Base-by-base conservation (phyloP, 768 basidiomycete genomes). In the Tylopilus cervinicoccineus region DNA sequence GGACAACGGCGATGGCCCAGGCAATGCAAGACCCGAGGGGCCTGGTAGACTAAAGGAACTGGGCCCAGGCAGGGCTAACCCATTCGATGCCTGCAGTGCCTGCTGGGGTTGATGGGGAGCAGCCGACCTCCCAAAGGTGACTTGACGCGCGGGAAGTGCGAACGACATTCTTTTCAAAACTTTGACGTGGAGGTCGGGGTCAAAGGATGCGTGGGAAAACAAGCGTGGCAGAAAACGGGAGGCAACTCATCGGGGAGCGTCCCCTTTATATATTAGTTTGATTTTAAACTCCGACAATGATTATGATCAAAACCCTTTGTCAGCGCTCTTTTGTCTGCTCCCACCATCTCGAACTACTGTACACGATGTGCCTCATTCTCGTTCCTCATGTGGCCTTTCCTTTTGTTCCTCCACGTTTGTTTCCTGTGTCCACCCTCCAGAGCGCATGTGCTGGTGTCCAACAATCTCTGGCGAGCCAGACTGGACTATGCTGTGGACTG, bases 91-190 rank as follows among this genome's bases (percentile, higher is more conserved):
- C 58, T 75, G 67, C 11, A 70, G 60, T 10, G 70, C 51, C 38
- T 72, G 73, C 53, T 71, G 77, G 8, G 72, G 71, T 38, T 75
- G 70, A 28, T 70, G 66, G 9, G 73, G 61, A 40, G 69, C 73
- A 53, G 77, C 80, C 43, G 84, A 70, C 50, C 87, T 80, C 47
- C 83, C 84, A 61, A 89, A 87, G 45, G 80, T 88, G 56, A 89
- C 78, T 59, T 85, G 87, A 59, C 87, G 86, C 52, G 87, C 79
- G 53, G 86, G 86, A 45, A 89, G 75, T 28, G 83, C 81, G 61
- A 84, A 85, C 39, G 77, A 77, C 76, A 77, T 76, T 24, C n/a
- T 39, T 43, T 17, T 33, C 24, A 2, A 47, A 58, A 52, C 47
- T 38, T 32, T 43, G 31, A 57, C 16, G 53, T 57, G 45, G 51